Evolutionary conservation across 2,329 filamentous ascomycete genomes (phyloP), one percentile per base, ranked within the genome.

Genomic region (Colletotrichum scovillei): DNA sequence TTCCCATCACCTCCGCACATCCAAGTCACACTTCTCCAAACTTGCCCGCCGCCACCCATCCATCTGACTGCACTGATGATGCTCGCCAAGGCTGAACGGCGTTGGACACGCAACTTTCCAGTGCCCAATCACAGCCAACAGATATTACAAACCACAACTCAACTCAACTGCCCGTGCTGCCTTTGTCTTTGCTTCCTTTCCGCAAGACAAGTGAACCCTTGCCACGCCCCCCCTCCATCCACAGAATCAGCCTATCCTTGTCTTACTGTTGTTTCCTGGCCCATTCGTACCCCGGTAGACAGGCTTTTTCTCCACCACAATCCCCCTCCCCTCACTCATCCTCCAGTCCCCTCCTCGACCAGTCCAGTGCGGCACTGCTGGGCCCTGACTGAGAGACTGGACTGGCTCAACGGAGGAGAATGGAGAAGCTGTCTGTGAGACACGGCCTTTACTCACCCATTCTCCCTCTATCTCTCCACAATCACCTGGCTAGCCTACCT

Each of bases 51-150:
- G 30, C 42, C 19, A 49, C 42, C 42, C 42, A 49, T 49, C 38
- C 26, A 32, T 56, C 46, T 35, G 32, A 8, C 14, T 12, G 60
- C 32, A 60, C 59, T 58, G 19, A 64, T 71, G 46, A 66, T 65
- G 67, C 24, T 49, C 60, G 71, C 67, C 71, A 71, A 73, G 71
- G 71, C 71, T 73, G 67, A 66, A 71, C 14, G 19, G 52, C 56
- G 28, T 55, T 65, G 60, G 67, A 42, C 30, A 26, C n/a, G 62
- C 63, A 46, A 55, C 53, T 24, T 49, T 12, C 24, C n/a, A 22
- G 24, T 57, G 7, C 24, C 71, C 67, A 62, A 66, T 73, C 46
- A 63, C 42, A 11, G 24, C 55, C 19, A 30, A 11, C 14, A 26
- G 49, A 16, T 19, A 35, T 19, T n/a, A 58, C 67, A 35, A 28